Evolutionary conservation across 78 protist genomes (phyloP), one percentile per base, ranked within the genome.

Genomic region (Mantamonas sphyraenae): DNA sequence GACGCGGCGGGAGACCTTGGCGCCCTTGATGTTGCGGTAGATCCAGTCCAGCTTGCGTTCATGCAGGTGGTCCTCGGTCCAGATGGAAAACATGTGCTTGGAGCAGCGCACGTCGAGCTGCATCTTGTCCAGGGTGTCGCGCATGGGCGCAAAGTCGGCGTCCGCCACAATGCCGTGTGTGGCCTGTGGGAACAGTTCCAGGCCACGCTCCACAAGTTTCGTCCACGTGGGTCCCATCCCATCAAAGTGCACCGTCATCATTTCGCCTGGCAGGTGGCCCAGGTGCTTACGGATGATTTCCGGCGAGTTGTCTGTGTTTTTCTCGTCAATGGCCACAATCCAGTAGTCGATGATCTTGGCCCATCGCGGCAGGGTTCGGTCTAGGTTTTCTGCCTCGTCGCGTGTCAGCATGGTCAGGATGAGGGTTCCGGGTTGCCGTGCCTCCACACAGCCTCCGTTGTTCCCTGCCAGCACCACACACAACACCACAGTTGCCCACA

Each of bases 171-270:
- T 57, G 40, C 67, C 73, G 39, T 71, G 76, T 5, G 76, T 63
- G 17, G 62, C 67, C 30, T 71, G 28, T 19, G 76, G 76, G 30
- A 34, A 71, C 20, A 8, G 24, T 28, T 71, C 45, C 17, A 55
- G 8, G 39, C 76, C 76, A 34, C 16, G 34, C 12, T 58, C 58
- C 4, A 71, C 65, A 16, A 71, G 66, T 31, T 51, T 2, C 20
- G 76, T 53, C 64, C 64, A 58, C 0, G 57, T 71, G 8, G 76
- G 76, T 2, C 76, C 76, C 76, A 71, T 71, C 37, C 76, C 76
- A 20, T 61, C 68, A 26, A 71, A 71, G 0, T 4, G 0, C 28
- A 71, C 65, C 20, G 14, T 39, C 26, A 71, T 16, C 30, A 58
- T 56, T 28, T 57, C 62, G 19, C 76, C 76, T 2, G 76, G 76